Evolutionary conservation across 2,329 filamentous ascomycete genomes (phyloP), one percentile per base, ranked within the genome.

Genomic region (Fusarium vanettenii): DNA sequence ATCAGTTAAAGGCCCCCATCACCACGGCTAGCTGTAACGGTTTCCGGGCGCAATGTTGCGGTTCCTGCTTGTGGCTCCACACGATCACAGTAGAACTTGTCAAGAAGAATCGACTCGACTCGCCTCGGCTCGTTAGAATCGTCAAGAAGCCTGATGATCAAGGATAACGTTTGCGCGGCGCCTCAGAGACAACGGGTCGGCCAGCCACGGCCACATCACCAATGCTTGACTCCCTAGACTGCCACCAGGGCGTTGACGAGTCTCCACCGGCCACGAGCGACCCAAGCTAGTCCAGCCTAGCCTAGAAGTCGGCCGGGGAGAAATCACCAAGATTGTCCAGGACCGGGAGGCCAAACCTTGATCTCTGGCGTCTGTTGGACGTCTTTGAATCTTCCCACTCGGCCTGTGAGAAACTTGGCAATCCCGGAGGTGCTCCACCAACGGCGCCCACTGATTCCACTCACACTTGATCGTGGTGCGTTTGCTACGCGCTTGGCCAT

Each of bases 381-480:
- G 55, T 62, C 37, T 57, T 52, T 72, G 68, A 67, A 63, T 69
- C 59, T 76, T 71, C 57, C 64, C 65, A 60, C 56, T 57, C 39
- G 64, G 60, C 67, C 62, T 68, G 66, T 67, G 66, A 31, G 59
- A 72, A 72, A 70, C 55, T 63, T 70, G 41, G 62, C 45, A 69
- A 71, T 66, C 71, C 71, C 63, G 62, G 50, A 62, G 37, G 56
- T 60, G 61, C 76, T 65, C 76, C 76, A 77, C 76, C 64, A 33
- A 35, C 63, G 20, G 48, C 60, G 60, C 60, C 60, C 64, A 64
- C 64, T 52, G 60, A 71, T 69, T 67, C 76, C 76, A 78, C 76
- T 55, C 74, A 74, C 70, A 74, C 76, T 76, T 71, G 72, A 76
- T 75, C 68, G 57, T 69, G 65, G 61, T 76, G 66, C 61, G 73